A percentile compares a stretch with the other conserved stretches of the same genome.
These are phyloP conservation scores for Xylaria telfairii DNA, from an alignment of 495 filamentous ascomycete genomes.

Conservation along the genomic window DNA sequence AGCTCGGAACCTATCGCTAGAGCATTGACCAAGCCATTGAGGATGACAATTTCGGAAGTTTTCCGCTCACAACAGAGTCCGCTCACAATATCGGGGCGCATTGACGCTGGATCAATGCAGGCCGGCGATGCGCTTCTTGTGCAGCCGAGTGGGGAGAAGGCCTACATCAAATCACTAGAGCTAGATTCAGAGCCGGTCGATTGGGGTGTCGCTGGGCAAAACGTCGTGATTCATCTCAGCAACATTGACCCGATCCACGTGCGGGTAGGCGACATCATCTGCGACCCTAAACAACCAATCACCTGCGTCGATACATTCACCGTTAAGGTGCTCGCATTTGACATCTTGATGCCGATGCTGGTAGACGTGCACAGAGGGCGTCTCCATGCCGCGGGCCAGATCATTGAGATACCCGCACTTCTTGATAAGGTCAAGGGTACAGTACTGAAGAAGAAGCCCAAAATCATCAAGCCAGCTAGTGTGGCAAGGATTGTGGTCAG, in stretches of 20 bases:
- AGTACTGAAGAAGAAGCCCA: slow-evolving; percentile 80
- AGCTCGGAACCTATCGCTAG: slow-evolving; percentile 73
- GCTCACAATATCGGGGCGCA: slow-evolving; percentile 81
- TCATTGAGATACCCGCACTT: slow-evolving; percentile 70
- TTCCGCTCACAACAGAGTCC: slow-evolving; percentile 74
- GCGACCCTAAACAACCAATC: slow-evolving; percentile 70
- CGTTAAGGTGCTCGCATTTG: slow-evolving; percentile 85
- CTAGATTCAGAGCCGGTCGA: slow-evolving; percentile 73
- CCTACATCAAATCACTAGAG: slow-evolving; percentile 77
- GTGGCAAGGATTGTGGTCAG: slow-evolving; percentile 72
- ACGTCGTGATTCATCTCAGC: slow-evolving; percentile 79
- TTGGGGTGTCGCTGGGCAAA: slow-evolving; percentile 97
- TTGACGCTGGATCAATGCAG: slow-evolving; percentile 84
- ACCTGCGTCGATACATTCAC: slow-evolving; percentile 71
- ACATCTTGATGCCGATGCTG: slow-evolving; percentile 83
- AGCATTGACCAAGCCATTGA: slow-evolving; percentile 77
- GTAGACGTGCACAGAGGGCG: slow-evolving; percentile 88
- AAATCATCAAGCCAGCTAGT: slow-evolving; percentile 75
- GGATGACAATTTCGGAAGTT: slow-evolving; percentile 80
- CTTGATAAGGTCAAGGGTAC: slow-evolving; percentile 77
- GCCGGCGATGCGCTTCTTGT: slow-evolving; percentile 78
- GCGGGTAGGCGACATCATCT: slow-evolving; percentile 82
- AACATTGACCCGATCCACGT: slow-evolving; percentile 86
- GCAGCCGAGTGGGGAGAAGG: slow-evolving; percentile 81
- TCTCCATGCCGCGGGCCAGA: slow-evolving; percentile 76